Evolutionary conservation across 2,329 filamentous ascomycete genomes (phyloP).

Genomic region (Fusarium euwallaceae): DNA sequence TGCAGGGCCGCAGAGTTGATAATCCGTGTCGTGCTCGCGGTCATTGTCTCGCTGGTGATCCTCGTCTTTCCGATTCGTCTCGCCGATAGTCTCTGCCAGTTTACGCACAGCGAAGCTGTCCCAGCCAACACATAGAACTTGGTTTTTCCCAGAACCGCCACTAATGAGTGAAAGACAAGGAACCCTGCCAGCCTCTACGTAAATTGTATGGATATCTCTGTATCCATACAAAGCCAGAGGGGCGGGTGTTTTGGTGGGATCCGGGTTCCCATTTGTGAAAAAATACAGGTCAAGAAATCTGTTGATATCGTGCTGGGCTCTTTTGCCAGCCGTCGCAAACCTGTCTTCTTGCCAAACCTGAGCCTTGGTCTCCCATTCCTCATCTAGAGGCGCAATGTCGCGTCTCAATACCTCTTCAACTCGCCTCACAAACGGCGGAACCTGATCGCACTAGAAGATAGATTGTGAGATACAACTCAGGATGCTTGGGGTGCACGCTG

Average conservation of each 20-base stretch:
- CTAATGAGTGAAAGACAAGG: background rate
- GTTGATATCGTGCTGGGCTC: background rate
- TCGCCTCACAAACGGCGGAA: background rate
- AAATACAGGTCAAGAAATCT: background rate
- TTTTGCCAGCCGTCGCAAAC: background rate
- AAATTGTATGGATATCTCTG: background rate
- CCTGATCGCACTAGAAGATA: background rate
- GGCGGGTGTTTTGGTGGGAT: background rate
- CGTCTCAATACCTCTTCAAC: background rate
- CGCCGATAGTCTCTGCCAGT: background rate
- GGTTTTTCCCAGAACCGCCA: background rate
- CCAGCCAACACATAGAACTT: background rate
- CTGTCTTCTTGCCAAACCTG: background rate
- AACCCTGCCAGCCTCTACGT: background rate
- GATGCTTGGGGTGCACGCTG: background rate
- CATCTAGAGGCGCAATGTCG: background rate
- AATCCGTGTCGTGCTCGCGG: background rate
- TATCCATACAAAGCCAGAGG: background rate
- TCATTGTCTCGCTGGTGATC: background rate
- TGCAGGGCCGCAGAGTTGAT: background rate
- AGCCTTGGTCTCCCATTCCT: background rate
- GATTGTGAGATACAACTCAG: background rate
- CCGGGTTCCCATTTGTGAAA: background rate
- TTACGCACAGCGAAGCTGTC: background rate
- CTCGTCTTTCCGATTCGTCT: background rate